phyloP scores from a whole-genome alignment of 306 rosid genomes.

The Sophora flavescens region DNA sequence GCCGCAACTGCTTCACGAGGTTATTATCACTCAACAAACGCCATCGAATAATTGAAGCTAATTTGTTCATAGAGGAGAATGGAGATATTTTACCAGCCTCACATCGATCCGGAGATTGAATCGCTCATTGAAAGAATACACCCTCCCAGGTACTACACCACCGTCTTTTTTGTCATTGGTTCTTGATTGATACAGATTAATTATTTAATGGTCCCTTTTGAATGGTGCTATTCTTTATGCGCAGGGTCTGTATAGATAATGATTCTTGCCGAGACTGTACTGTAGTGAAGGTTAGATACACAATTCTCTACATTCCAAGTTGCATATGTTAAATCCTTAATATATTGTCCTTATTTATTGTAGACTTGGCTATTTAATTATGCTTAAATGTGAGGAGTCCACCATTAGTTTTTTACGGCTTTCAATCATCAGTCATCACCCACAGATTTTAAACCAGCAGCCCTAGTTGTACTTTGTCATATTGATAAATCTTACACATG shows the following conservation, averaged over 20 bases:
- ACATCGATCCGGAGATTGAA: constrained; percentile 72
- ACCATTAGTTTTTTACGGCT: neutral
- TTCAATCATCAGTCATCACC: neutral
- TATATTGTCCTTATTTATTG: neutral
- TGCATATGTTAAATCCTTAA: constrained; percentile 23
- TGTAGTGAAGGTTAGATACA: constrained; percentile 74
- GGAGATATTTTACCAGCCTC: constrained; percentile 68
- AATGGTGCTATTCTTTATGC: neutral
- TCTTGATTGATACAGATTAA: neutral
- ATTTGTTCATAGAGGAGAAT: constrained; percentile 44
- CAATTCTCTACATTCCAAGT: constrained; percentile 10
- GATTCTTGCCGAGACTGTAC: constrained; percentile 77
- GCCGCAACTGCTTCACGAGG: constrained; percentile 10
- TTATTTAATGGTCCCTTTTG: neutral
- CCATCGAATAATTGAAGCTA: constrained; percentile 6
- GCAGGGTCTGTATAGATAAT: constrained; percentile 90
- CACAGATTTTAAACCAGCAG: constrained; percentile 2
- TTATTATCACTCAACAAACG: constrained; percentile 23
- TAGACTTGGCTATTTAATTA: neutral
- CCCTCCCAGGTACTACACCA: constrained; percentile 74
- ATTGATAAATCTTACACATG: neutral
- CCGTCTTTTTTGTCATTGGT: neutral
- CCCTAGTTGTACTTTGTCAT: neutral
- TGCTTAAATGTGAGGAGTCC: neutral
- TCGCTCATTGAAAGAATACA: constrained; percentile 82